These are phyloP conservation scores for Samsoniella hepiali DNA, from an alignment of 2,329 filamentous ascomycete species.

Conservation along the genomic window DNA sequence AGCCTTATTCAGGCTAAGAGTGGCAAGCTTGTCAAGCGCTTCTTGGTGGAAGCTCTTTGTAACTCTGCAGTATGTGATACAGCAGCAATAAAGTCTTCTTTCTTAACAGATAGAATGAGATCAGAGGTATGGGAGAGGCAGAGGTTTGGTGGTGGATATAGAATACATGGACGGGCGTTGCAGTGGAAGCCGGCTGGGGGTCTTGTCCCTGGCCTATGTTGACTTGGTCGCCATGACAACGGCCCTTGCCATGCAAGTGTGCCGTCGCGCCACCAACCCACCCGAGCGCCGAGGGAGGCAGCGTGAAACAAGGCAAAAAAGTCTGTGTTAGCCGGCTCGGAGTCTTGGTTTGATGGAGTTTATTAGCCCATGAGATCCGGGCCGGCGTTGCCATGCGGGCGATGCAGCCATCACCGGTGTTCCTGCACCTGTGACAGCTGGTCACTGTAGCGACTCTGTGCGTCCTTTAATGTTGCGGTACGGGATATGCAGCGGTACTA, in stretches of 20 bases:
- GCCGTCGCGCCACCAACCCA: constrained; percentile 18
- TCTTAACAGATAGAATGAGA: constrained; percentile 12
- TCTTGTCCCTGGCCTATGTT: constrained; percentile 29
- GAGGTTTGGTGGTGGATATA: constrained; percentile 26
- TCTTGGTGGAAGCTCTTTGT: constrained; percentile 16
- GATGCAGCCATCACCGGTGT: background rate
- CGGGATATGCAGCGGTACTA: too few species aligned
- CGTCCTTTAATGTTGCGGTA: too few species aligned
- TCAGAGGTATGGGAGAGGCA: constrained; percentile 18
- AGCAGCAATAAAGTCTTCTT: constrained; percentile 21
- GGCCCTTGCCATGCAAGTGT: constrained; percentile 4
- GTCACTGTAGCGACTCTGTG: background rate
- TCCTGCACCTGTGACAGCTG: too few species aligned
- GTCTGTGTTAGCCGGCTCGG: constrained; percentile 10
- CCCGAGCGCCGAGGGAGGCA: constrained; percentile 17
- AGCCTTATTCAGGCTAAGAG: constrained; percentile 34
- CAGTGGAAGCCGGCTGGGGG: constrained; percentile 25
- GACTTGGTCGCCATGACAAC: constrained; percentile 35
- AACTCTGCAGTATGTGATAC: constrained; percentile 18
- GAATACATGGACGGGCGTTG: constrained; percentile 20
- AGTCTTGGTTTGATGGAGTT: background rate
- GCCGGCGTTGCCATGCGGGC: background rate
- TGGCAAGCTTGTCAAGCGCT: constrained; percentile 21
- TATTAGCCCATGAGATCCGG: background rate
- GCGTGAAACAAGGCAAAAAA: constrained; percentile 15